Conservation (phyloP, 805 yeast species). For the Kazachstania psychrophila region DNA sequence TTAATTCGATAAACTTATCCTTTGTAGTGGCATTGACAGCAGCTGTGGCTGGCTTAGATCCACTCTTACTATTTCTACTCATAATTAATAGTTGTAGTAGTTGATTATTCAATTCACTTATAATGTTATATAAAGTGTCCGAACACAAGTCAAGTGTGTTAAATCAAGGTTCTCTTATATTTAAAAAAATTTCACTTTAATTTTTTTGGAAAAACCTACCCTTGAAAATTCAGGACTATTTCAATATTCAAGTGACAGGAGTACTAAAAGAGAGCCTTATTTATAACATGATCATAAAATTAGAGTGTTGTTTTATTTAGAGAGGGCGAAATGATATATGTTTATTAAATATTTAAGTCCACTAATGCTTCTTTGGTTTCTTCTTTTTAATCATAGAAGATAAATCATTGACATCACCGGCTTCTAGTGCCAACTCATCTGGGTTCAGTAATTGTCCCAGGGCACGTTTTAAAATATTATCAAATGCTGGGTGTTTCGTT, state of each 20-base stretch:
- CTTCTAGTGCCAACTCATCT: conserved; percentile 7
- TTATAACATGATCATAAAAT: no score
- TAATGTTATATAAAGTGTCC: no score
- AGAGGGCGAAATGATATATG: no score
- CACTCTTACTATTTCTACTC: neutral
- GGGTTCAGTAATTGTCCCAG: conserved; percentile 9
- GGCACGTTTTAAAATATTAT: conserved; percentile 10
- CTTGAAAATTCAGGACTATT: no score
- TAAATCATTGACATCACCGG: conserved; percentile 38
- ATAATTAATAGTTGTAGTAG: neutral
- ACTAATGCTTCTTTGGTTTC: conserved; percentile 24
- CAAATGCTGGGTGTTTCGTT: conserved; percentile 10
- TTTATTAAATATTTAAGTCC: no score
- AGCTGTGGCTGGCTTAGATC: neutral
- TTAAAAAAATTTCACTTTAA: neutral
- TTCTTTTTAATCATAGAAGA: conserved; percentile 56
- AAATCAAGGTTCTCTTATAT: no score
- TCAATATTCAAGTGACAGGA: no score
- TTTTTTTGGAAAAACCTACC: no score
- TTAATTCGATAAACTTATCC: conserved; percentile 12
- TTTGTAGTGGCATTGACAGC: neutral
- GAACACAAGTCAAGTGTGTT: no score
- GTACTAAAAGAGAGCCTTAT: no score
- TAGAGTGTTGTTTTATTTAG: no score
- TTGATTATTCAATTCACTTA: no score